Base-by-base conservation (phyloP, 2,329 filamentous ascomycete genomes). In the Lachnellula subtilissima region DNA sequence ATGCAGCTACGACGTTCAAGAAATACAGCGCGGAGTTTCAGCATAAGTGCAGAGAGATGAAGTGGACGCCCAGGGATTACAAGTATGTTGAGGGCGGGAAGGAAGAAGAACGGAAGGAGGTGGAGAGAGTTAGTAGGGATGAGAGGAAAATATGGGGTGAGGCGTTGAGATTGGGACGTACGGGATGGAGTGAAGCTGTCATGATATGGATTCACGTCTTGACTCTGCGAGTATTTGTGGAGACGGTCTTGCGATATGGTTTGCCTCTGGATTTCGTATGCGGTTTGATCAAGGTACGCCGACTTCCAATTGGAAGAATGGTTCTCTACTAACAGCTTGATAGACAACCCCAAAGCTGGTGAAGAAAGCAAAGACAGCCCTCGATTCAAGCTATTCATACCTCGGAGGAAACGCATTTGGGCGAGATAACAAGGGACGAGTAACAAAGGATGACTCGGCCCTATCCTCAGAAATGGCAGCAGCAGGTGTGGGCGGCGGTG, bases 201-300 rank as follows among this genome's bases (percentile, higher is more conserved):
- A 96, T 96, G 90, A 87, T 93, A 53, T 96, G 92, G 91, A 82
- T 96, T 50, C 94, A 99, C 70, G 88, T 96, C 28, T 78, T 97
- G 68, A 89, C 92, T 6, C 75, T 99, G 67, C 81, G 94, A 53
- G 92, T 97, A 19, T 99, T 97, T 73, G 94, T 99, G 19, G 94
- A 99, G 79, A 96, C 92, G 5, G 94, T 99, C n/a, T 77, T 99
- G 69, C 85, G 94, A 63, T 99, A 99, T 69, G 94, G 94, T 28
- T 74, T 99, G 66, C 94, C 94, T 48, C 75, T 97, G 61, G 89
- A 95, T 65, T 99, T 93, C 73, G 86, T 96, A 49, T 89, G 87
- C 64, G 90, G 86, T 15, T 75, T 97, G 63, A 78, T 97, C 60
- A 87, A 90, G 86, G 92, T 96, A 81, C 65, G 83, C 52, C 35